Evolutionary conservation across 139 green algal genomes (phyloP).

Genomic region (Microglena sp.): DNA sequence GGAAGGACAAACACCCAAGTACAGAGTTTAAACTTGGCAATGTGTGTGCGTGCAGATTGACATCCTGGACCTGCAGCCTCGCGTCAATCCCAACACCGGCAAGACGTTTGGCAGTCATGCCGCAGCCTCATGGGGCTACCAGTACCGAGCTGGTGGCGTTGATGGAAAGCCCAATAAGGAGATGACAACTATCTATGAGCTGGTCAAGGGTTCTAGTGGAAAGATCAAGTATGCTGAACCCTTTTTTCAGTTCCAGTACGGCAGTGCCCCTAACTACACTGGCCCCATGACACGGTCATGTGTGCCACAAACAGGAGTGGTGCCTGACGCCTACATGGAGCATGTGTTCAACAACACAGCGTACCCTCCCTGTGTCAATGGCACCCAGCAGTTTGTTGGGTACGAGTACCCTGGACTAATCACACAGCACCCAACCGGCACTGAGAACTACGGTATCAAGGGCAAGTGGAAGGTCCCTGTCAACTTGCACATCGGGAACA

Average conservation of each 20-base stretch:
- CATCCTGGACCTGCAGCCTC: neutral
- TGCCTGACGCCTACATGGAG: neutral
- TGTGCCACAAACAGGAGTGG: neutral
- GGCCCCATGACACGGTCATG: neutral
- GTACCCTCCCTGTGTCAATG: constrained; percentile 25
- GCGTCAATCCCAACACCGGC: neutral
- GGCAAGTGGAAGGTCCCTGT: constrained; percentile 49
- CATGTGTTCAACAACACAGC: too few species aligned
- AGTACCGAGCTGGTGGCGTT: neutral
- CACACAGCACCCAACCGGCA: constrained; percentile 49
- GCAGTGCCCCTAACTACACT: neutral
- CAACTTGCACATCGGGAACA: constrained; percentile 65
- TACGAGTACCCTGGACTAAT: constrained; percentile 48
- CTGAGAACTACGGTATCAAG: constrained; percentile 41
- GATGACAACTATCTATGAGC: neutral
- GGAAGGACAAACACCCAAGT: too few species aligned
- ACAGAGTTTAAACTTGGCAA: too few species aligned
- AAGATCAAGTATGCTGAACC: constrained; percentile 2
- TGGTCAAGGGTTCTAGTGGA: neutral
- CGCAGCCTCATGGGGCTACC: neutral
- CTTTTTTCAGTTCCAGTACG: constrained; percentile 1
- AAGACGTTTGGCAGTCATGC: neutral
- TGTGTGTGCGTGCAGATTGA: neutral
- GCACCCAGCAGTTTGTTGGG: constrained; percentile 30
- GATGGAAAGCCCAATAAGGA: neutral